Percentiles rank a stretch among this genome's conserved stretches.
These are phyloP conservation scores for Neofusicoccum kwambonambiense DNA, from an alignment of 2,329 filamentous ascomycete genomes.

Conservation along the genomic window DNA sequence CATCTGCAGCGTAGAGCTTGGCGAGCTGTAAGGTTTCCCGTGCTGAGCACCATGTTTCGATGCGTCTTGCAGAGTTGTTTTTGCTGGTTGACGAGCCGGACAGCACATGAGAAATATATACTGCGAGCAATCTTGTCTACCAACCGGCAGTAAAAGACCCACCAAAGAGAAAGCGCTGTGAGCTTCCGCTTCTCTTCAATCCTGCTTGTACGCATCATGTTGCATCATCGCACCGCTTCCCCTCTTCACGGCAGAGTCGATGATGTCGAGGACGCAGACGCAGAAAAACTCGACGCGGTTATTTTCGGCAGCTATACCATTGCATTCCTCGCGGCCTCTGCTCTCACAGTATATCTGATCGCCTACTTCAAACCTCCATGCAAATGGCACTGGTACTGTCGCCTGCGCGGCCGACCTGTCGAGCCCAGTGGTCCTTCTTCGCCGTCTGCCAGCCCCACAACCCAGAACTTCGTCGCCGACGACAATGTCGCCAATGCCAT, in stretches of 20 bases:
- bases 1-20: too few relatives aligned
- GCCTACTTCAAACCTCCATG: background rate
- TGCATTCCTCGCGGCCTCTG: conserved; percentile 1
- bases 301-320: background rate
- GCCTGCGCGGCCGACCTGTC: background rate
- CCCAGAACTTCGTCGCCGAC: background rate
- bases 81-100: too few relatives aligned
- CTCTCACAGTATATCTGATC: background rate
- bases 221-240: background rate
- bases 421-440: background rate
- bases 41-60: too few relatives aligned
- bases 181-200: background rate
- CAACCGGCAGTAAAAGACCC: too few relatives aligned
- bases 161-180: too few relatives aligned
- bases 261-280: background rate
- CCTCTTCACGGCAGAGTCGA: background rate
- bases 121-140: too few relatives aligned
- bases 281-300: background rate
- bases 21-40: too few relatives aligned
- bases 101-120: too few relatives aligned
- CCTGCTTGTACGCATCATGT: background rate
- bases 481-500: background rate
- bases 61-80: too few relatives aligned
- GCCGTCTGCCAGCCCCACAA: background rate
- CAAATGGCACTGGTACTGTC: background rate